phyloP scores from a whole-genome alignment of 2,329 filamentous ascomycete genomes.

The Akanthomyces lecanii region DNA sequence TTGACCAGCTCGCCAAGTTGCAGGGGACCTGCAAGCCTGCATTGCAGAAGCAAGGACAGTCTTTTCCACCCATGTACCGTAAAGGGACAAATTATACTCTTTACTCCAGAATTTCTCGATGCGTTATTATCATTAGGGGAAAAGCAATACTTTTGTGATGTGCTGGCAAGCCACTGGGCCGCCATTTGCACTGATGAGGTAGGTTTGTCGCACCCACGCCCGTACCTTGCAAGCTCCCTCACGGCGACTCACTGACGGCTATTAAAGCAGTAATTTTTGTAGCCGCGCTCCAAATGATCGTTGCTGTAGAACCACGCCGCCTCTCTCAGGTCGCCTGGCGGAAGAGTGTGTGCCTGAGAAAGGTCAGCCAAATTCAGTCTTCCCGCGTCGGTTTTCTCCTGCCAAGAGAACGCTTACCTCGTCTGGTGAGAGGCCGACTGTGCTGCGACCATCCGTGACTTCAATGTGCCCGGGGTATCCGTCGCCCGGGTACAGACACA shows the following conservation, averaged over 20 bases:
- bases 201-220: no score
- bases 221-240: no score
- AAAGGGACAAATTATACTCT: neutral
- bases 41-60: no score
- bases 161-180: neutral
- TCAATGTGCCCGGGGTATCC: slow-evolving; percentile 10
- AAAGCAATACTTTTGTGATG: neutral
- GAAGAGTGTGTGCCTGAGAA: slow-evolving; percentile 1
- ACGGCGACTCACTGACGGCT: neutral
- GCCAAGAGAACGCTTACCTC: neutral
- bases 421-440: neutral
- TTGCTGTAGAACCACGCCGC: slow-evolving; percentile 12
- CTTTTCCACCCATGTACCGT: no score
- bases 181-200: neutral
- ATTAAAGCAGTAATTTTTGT: slow-evolving; percentile 4
- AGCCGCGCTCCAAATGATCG: slow-evolving; percentile 4
- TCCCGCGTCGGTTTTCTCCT: no score
- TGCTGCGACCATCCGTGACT: neutral
- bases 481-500: slow-evolving; percentile 6
- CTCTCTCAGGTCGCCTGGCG: neutral
- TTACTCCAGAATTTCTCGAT: neutral
- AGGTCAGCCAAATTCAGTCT: neutral
- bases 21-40: no score
- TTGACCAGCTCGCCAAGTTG: no score
- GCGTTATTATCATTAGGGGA: neutral